Base-by-base conservation (phyloP, 1,284 basidiomycete genomes). In the Erythrobasidium hasegawianum region DNA sequence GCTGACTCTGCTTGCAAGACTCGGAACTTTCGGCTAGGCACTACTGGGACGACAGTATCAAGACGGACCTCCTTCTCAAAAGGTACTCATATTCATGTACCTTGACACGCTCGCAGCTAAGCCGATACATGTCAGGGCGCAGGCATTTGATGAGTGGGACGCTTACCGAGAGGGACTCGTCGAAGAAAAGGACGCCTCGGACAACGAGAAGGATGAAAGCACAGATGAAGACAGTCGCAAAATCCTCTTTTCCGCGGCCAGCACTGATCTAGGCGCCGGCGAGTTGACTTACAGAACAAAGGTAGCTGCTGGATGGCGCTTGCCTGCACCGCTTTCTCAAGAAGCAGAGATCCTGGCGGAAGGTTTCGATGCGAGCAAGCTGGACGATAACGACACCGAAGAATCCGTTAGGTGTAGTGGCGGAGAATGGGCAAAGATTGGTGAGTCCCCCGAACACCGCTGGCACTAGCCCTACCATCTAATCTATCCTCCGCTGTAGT, bases 371-470 rank as follows among this genome's bases (percentile, higher is more conserved):
- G 40, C 13, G 2, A 43, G 33, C 41, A 47, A 43, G 40, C 40
- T 45, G 13, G 43, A 59, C 5, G 40, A 59, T 7, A 57, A 40
- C 20, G 38, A 43, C 27, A 13, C 13, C 14, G 57, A 59, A 26
- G 57, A 59, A 22, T 45, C 20, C 33, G 41, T 33, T 5, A 16
- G 41, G 16, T 59, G 20, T 40, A 45, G 40, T 27, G 24, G 57
- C 9, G 57, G 57, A 18, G 57, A 59, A 27, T 59, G 57, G 57
- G 57, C 57, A 9, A 53, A 53, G 26, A 29, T 53, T 14, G 43
- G 43, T 47, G 22, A 47, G 43, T n/a, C n/a, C n/a, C n/a, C n/a
- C n/a, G n/a, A n/a, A n/a, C n/a, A n/a, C n/a, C n/a, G n/a, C n/a
- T n/a, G n/a, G n/a, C n/a, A n/a, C n/a, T n/a, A n/a, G n/a, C n/a